Base-by-base conservation (phyloP, 2,329 filamentous ascomycete genomes). In the Hypoxylon sp. region DNA sequence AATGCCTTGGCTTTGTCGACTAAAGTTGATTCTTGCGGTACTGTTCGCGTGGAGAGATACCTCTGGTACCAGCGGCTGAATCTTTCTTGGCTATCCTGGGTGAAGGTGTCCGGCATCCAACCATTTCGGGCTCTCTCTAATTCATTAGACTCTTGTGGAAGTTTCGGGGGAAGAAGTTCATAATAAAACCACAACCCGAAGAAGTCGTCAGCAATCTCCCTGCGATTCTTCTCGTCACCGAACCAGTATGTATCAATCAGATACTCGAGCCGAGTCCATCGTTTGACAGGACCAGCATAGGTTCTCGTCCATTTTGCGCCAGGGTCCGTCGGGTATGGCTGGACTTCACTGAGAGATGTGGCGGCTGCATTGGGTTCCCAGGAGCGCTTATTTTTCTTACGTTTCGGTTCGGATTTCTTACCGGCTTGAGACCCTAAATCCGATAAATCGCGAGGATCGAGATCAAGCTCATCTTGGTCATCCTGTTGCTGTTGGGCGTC, bases 301-400 rank as follows among this genome's bases (percentile, higher is more conserved):
- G 63, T 63, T 29, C 67, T 64, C 11, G 67, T 70, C 67, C 67
- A 70, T 57, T 66, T 66, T 34, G 67, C 62, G 4, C 63, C 54
- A 7, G 65, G 61, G 43, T 70, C 67, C 27, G 62, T 63, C 6
- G 67, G 67, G 26, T 70, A 70, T 3, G 60, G 57, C 23, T 63
- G 62, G 20, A 69, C 67, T 42, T 67, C 53, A 38, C 55, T 32
- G 4, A 60, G 50, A n/a, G n/a, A n/a, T 29, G 50, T 21, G 32
- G 48, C 41, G 15, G 44, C 37, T 36, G 50, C 25, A 38, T 30
- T 47, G 43, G 46, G 46, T 26, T 29, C 31, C 50, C 47, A 61
- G 16, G 49, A 52, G 25, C 48, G 59, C 21, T 57, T 62, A 26
- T 40, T 58, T 35, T 57, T 64, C 47, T 37, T 51, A 23, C 51